Conservation (phyloP, 176 grass and related monocot species). For the Raddia distichophylla region DNA sequence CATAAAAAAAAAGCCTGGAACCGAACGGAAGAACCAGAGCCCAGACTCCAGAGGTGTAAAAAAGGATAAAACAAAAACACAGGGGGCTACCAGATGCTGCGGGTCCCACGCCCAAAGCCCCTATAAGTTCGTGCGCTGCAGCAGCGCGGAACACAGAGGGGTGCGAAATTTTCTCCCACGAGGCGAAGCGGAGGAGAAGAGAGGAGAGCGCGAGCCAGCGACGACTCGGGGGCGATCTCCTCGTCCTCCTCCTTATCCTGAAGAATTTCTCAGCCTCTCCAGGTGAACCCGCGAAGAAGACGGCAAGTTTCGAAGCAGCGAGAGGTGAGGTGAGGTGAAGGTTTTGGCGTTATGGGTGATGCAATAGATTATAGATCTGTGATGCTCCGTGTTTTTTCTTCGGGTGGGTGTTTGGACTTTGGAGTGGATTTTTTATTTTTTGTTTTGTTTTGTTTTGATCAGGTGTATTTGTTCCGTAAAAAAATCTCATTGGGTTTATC, state of each 20-base stretch:
- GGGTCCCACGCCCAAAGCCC: background rate
- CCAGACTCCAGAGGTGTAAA: background rate
- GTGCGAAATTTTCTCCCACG: background rate
- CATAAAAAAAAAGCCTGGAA: background rate
- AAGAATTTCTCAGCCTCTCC: background rate
- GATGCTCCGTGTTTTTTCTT: background rate
- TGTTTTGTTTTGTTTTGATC: background rate
- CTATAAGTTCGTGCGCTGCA: slow-evolving; percentile 11
- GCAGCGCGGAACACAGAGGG: background rate
- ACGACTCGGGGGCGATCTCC: background rate
- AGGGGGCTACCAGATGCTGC: background rate
- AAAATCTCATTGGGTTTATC: slow-evolving; percentile 11
- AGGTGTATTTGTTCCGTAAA: background rate
- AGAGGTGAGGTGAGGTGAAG: background rate
- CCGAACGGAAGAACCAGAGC: background rate
- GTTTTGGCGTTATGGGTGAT: background rate
- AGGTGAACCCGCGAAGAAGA: background rate
- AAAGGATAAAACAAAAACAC: background rate
- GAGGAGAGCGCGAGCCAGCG: background rate
- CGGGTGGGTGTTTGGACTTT: background rate
- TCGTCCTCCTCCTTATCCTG: background rate
- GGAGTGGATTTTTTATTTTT: background rate
- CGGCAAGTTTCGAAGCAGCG: background rate
- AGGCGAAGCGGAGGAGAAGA: background rate
- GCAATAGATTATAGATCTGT: background rate